phyloP scores from a whole-genome alignment of 495 filamentous ascomycete species.

The Zalerion maritima region DNA sequence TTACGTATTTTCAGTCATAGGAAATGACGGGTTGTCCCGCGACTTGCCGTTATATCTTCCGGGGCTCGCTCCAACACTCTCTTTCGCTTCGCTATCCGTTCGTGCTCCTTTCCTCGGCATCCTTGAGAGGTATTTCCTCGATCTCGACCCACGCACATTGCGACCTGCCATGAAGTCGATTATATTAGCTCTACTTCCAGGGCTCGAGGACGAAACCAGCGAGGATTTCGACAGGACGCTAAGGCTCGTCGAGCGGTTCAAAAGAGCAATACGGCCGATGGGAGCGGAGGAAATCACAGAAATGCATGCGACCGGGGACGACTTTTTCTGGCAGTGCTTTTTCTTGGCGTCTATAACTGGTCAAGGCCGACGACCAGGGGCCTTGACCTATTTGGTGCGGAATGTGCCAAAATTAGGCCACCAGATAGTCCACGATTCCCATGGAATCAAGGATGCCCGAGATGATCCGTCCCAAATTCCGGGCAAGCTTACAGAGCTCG shows the following conservation, averaged over 20 bases:
- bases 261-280: conserved; percentile 43
- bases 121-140: conserved; percentile 64
- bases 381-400: conserved; percentile 69
- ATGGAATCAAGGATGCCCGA: conserved; percentile 6
- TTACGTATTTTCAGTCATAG: conserved; percentile 69
- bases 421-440: conserved; percentile 11
- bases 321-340: conserved; percentile 97
- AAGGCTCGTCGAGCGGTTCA: conserved; percentile 62
- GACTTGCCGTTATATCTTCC: conserved; percentile 83
- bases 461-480: conserved; percentile 15
- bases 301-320: conserved; percentile 49
- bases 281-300: conserved; percentile 31
- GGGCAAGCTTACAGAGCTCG: conserved; percentile 47
- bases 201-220: conserved; percentile 86
- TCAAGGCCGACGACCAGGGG: conserved; percentile 65
- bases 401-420: conserved; percentile 59
- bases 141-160: conserved; percentile 50
- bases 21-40: conserved; percentile 55
- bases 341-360: conserved; percentile 88
- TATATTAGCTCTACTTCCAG: conserved; percentile 72
- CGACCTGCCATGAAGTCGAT: conserved; percentile 82
- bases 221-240: conserved; percentile 91
- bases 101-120: conserved; percentile 71
- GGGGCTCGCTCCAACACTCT: conserved; percentile 72
- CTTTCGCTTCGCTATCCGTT: conserved; percentile 83